Percentiles rank a stretch among this genome's conserved stretches.
Evolutionary conservation across 225 moss, liverwort and hornwort species (phyloP).

Genomic region (Antitrichia curtipendula): DNA sequence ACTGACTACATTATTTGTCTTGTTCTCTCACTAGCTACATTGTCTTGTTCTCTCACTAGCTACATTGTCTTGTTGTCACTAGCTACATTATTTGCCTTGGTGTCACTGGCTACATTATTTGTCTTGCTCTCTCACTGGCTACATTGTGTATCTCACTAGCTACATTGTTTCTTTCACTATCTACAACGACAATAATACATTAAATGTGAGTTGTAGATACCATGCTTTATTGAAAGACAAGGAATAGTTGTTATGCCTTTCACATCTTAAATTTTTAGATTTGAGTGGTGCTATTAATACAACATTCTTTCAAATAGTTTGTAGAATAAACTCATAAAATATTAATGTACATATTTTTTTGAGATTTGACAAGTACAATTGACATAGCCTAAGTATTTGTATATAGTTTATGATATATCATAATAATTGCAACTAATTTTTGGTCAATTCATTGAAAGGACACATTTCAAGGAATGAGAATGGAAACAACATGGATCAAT

Average conservation of each 20-base stretch:
- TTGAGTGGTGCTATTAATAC: too few relatives aligned
- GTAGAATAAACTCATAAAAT: background rate
- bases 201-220: fast-evolving
- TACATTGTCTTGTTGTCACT: too few relatives aligned
- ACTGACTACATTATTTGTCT: too few relatives aligned
- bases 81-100: too few relatives aligned
- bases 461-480: background rate
- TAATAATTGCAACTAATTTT: background rate
- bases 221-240: fast-evolving
- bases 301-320: background rate
- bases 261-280: background rate
- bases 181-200: background rate
- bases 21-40: too few relatives aligned
- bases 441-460: background rate
- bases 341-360: background rate
- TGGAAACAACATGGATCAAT: background rate
- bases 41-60: too few relatives aligned
- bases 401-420: background rate
- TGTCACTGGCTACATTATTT: too few relatives aligned
- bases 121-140: too few relatives aligned
- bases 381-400: background rate
- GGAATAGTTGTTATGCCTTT: background rate
- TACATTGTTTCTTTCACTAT: background rate
- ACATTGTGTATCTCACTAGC: background rate
- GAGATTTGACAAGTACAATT: background rate